These are phyloP conservation scores for Scheffersomyces illinoinensis DNA, from an alignment of 1,139 yeast species.

Conservation along the genomic window DNA sequence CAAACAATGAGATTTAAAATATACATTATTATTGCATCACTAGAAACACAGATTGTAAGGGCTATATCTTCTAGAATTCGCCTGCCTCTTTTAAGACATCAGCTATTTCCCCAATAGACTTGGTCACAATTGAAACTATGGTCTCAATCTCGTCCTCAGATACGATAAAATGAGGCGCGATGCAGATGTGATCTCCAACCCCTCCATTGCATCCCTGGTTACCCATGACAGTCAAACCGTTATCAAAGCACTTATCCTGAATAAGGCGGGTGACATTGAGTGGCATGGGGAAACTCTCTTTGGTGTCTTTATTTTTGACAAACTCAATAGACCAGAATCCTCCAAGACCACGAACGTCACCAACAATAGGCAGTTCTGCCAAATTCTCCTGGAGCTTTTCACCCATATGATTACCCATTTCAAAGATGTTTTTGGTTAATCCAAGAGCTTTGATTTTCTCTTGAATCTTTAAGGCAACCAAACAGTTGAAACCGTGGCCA, in stretches of 20 bases:
- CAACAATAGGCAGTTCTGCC: slow-evolving; percentile 38
- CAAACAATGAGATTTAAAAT: not conserved
- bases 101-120: slow-evolving; percentile 20
- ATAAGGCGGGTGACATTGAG: slow-evolving; percentile 34
- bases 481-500: slow-evolving; percentile 61
- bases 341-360: slow-evolving; percentile 63
- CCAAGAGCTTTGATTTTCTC: slow-evolving; percentile 45
- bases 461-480: slow-evolving; percentile 60
- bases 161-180: slow-evolving; percentile 53
- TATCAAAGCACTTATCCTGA: slow-evolving; percentile 34
- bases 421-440: slow-evolving; percentile 49
- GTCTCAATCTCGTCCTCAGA: slow-evolving; percentile 47
- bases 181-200: slow-evolving; percentile 49
- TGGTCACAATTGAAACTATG: slow-evolving; percentile 31
- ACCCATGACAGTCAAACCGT: slow-evolving; percentile 48
- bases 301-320: slow-evolving; percentile 50
- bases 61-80: not conserved
- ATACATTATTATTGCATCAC: not conserved
- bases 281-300: slow-evolving; percentile 43
- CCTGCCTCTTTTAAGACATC: slow-evolving; percentile 13
- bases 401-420: slow-evolving; percentile 52
- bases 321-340: slow-evolving; percentile 62
- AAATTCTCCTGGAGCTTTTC: slow-evolving; percentile 33
- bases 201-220: slow-evolving; percentile 44
- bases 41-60: not conserved